Evolutionary conservation across 2,329 filamentous ascomycete genomes (phyloP).

Genomic region (Xylaria sp.): DNA sequence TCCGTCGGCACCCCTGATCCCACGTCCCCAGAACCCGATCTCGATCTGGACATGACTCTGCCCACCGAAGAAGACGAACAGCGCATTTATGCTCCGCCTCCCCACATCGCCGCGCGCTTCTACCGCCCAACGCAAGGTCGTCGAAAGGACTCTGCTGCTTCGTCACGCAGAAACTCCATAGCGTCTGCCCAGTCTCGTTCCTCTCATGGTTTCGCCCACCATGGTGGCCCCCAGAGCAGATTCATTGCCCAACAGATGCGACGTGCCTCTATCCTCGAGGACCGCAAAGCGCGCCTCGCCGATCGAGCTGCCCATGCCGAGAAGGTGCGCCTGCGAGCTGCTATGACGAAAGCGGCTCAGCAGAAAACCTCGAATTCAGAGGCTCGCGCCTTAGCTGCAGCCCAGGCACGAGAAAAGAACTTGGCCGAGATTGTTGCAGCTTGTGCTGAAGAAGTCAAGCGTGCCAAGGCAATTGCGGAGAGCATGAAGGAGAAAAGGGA

Average conservation of each 20-base stretch:
- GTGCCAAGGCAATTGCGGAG: slow-evolving; percentile 84
- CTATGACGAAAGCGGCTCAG: slow-evolving; percentile 75
- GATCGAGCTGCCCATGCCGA: slow-evolving; percentile 85
- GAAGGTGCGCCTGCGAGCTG: slow-evolving; percentile 81
- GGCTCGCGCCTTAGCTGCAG: slow-evolving; percentile 79
- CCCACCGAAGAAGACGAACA: slow-evolving; percentile 50
- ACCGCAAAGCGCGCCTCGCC: slow-evolving; percentile 80
- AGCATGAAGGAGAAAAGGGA: slow-evolving; percentile 83
- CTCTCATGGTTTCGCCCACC: slow-evolving; percentile 67
- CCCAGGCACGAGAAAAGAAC: slow-evolving; percentile 81
- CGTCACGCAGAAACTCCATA: slow-evolving; percentile 81
- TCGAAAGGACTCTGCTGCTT: slow-evolving; percentile 79
- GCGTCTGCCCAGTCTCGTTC: slow-evolving; percentile 79
- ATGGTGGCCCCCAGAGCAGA: slow-evolving; percentile 74
- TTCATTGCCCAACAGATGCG: slow-evolving; percentile 82
- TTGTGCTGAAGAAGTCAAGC: slow-evolving; percentile 84
- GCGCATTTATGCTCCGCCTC: slow-evolving; percentile 70
- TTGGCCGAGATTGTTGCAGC: slow-evolving; percentile 82
- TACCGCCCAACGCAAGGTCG: slow-evolving; percentile 73
- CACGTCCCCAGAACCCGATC: slow-evolving; percentile 45
- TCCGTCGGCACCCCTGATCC: slow-evolving; percentile 48
- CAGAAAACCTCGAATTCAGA: slow-evolving; percentile 74
- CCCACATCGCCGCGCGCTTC: slow-evolving; percentile 82
- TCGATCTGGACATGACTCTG: slow-evolving; percentile 48
- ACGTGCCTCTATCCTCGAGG: slow-evolving; percentile 82